These are phyloP conservation scores for Penicillium nucicola DNA, from an alignment of 495 filamentous ascomycete genomes.

Conservation along the genomic window DNA sequence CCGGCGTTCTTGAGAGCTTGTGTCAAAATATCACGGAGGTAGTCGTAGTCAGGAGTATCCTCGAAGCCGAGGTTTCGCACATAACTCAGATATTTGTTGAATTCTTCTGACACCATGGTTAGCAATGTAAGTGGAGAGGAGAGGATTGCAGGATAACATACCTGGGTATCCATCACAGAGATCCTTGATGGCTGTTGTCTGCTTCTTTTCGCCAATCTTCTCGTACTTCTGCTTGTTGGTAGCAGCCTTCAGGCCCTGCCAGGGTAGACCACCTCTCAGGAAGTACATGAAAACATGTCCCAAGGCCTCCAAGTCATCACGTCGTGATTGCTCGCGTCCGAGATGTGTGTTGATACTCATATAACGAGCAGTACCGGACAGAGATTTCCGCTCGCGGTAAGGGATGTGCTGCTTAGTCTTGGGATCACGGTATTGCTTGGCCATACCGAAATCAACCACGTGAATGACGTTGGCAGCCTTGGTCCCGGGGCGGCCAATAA, in stretches of 20 bases:
- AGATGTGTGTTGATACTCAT: slow-evolving; percentile 99
- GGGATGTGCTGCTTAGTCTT: slow-evolving; percentile 99
- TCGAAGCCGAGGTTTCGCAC: slow-evolving; percentile 98
- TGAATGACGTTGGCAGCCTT: slow-evolving; percentile 98
- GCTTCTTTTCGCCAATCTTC: slow-evolving; percentile 99
- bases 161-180: slow-evolving; percentile 93
- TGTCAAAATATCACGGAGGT: slow-evolving; percentile 92
- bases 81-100: slow-evolving; percentile 95
- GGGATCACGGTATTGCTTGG: slow-evolving; percentile 97
- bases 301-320: slow-evolving; percentile 94
- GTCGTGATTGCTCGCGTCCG: slow-evolving; percentile 90
- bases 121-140: background rate
- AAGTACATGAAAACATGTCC: slow-evolving; percentile 99
- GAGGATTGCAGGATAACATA: slow-evolving; percentile 27
- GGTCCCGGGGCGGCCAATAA: slow-evolving; percentile 88
- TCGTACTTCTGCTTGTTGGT: slow-evolving; percentile 99
- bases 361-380: slow-evolving; percentile 96
- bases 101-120: slow-evolving; percentile 63
- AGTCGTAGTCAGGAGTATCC: slow-evolving; percentile 98
- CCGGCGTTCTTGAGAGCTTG: slow-evolving; percentile 93
- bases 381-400: slow-evolving; percentile 94
- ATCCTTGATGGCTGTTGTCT: slow-evolving; percentile 94
- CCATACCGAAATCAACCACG: slow-evolving; percentile 99
- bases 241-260: slow-evolving; percentile 97
- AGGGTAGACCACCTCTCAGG: slow-evolving; percentile 89